Percentiles rank a stretch among this genome's conserved stretches.
These are phyloP conservation scores for Rhizoclosmatium globosum DNA, from an alignment of 192 early-diverging fungal species.

Conservation along the genomic window DNA sequence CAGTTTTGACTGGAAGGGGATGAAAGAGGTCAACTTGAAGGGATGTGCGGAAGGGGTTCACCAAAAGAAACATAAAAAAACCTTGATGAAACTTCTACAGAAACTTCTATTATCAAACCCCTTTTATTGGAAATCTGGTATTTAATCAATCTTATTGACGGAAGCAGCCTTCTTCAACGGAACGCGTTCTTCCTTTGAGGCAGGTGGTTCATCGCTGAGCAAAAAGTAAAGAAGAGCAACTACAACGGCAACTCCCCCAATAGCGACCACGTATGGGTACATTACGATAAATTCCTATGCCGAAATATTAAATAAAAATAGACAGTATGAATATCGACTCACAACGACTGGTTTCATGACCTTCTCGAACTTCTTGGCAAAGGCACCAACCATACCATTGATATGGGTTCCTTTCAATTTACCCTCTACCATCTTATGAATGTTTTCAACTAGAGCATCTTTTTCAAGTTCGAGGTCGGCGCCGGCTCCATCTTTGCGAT, in stretches of 20 bases:
- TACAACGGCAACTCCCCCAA: not conserved
- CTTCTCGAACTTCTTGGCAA: constrained; percentile 10
- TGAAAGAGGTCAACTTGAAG: no score
- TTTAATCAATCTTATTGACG: constrained; percentile 4
- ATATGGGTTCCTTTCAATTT: constrained; percentile 30
- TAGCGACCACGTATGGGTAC: not conserved
- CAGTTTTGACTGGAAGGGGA: no score
- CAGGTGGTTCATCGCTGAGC: not conserved
- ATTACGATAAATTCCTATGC: constrained; percentile 10
- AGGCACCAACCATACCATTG: constrained; percentile 24
- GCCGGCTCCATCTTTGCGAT: constrained; percentile 7
- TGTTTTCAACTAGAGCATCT: constrained; percentile 2
- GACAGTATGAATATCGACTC: not conserved
- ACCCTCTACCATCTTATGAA: constrained; percentile 12
- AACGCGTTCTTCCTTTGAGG: not conserved
- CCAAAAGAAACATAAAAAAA: no score
- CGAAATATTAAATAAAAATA: not conserved
- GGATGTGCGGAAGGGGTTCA: no score
- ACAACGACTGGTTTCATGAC: constrained; percentile 19
- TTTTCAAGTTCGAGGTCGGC: not conserved
- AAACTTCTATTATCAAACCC: no score
- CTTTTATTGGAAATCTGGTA: no score
- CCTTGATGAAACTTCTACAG: no score
- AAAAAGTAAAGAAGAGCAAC: not conserved
- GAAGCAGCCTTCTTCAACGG: not conserved